Evolutionary conservation across 139 green algal genomes (phyloP).

Genomic region (Coccomyxa sp.): DNA sequence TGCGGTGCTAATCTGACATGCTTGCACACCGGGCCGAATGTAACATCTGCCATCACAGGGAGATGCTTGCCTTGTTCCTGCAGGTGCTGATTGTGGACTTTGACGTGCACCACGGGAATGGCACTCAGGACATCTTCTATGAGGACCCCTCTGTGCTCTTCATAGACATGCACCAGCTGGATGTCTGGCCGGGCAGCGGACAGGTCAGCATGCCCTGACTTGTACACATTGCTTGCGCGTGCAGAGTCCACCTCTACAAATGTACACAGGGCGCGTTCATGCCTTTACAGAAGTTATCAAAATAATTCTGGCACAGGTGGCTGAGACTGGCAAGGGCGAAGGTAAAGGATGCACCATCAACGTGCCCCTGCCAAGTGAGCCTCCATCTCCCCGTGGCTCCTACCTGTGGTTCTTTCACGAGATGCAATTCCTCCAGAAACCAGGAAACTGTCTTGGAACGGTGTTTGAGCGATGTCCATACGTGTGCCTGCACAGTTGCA

Average conservation of each 20-base stretch:
- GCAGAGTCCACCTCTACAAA: too few relatives aligned
- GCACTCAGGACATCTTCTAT: constrained; percentile 76
- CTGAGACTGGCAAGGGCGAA: constrained; percentile 52
- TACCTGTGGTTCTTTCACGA: not conserved
- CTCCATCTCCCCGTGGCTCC: not conserved
- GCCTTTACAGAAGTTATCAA: too few relatives aligned
- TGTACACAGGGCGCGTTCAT: too few relatives aligned
- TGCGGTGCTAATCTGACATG: too few relatives aligned
- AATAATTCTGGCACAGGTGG: constrained; percentile 20
- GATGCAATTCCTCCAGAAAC: too few relatives aligned
- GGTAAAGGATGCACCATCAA: constrained; percentile 81
- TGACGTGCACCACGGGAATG: constrained; percentile 78
- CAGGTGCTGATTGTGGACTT: constrained; percentile 75
- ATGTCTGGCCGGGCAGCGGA: constrained; percentile 31
- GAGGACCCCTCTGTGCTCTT: constrained; percentile 74
- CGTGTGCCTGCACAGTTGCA: constrained; percentile 5
- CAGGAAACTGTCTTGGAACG: not conserved
- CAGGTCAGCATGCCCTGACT: not conserved
- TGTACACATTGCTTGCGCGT: constrained; percentile 33
- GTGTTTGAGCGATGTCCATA: not conserved
- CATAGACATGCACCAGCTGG: constrained; percentile 72
- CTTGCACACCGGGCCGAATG: too few relatives aligned
- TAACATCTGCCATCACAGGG: too few relatives aligned
- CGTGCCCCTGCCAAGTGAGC: constrained; percentile 58
- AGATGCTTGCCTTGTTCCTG: too few relatives aligned